Evolutionary conservation across 805 yeast species (phyloP).

Genomic region (Kuraishia borneana): DNA sequence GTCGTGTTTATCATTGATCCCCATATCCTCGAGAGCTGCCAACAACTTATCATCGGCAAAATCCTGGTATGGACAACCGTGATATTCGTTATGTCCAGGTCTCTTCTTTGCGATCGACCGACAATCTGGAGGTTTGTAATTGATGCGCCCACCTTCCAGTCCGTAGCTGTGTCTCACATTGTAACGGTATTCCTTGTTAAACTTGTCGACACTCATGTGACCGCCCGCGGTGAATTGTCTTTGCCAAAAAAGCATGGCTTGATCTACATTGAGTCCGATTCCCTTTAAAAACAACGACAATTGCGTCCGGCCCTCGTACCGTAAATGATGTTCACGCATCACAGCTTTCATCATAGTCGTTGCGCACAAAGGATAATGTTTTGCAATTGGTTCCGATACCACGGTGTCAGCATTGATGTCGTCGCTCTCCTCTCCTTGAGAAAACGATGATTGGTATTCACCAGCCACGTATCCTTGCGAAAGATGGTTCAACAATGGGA

Average conservation of each 20-base stretch:
- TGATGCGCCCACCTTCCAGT: constrained; percentile 78
- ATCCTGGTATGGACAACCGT: constrained; percentile 92
- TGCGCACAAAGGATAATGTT: constrained; percentile 80
- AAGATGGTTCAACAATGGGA: constrained; percentile 75
- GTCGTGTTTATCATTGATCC: constrained; percentile 34
- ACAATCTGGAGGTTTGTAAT: constrained; percentile 83
- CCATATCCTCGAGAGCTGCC: constrained; percentile 47
- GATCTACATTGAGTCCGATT: constrained; percentile 79
- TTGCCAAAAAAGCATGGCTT: constrained; percentile 80
- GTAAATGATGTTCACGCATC: constrained; percentile 55
- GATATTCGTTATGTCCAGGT: constrained; percentile 57
- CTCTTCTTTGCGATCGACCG: constrained; percentile 59
- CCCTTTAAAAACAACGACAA: constrained; percentile 79
- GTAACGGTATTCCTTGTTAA: constrained; percentile 82
- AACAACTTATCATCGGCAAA: constrained; percentile 53
- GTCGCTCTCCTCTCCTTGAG: constrained; percentile 18
- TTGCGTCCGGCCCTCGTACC: constrained; percentile 79
- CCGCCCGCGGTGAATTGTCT: constrained; percentile 50
- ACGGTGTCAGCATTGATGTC: constrained; percentile 57
- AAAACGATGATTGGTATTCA: constrained; percentile 22
- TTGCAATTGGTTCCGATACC: constrained; percentile 36
- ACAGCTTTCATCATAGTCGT: constrained; percentile 54
- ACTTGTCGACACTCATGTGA: constrained; percentile 56
- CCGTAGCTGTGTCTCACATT: constrained; percentile 87
- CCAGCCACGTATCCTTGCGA: constrained; percentile 59